phyloP scores from a whole-genome alignment of 116 monocot species.

The Zostera marina region DNA sequence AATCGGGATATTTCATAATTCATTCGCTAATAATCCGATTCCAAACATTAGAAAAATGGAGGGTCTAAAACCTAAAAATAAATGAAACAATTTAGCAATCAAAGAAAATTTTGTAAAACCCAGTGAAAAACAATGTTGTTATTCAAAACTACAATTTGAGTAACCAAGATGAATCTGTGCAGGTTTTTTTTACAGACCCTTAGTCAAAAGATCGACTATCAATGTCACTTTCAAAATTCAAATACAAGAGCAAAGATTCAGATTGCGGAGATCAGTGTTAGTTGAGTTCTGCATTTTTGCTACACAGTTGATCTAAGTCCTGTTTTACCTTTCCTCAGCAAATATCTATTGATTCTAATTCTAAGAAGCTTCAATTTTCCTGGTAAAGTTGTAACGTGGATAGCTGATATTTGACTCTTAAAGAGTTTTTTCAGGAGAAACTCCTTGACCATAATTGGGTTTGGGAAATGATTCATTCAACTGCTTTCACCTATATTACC shows the following conservation, averaged over 20 bases:
- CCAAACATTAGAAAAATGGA: no score
- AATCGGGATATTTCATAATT: no score
- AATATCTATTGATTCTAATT: conserved; percentile 7
- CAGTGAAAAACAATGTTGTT: conserved; percentile 3
- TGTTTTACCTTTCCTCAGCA: conserved; percentile 20
- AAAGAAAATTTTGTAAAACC: background rate
- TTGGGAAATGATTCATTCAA: background rate
- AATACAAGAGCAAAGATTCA: conserved; percentile 49
- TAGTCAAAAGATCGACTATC: conserved; percentile 46
- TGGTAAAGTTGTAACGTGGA: conserved; percentile 36
- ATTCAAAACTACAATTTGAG: conserved; percentile 13
- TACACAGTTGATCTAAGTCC: conserved; percentile 17
- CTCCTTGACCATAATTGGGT: background rate
- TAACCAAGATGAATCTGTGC: conserved; percentile 74
- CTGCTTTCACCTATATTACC: background rate
- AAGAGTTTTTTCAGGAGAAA: conserved; percentile 5
- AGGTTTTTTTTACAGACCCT: conserved; percentile 64
- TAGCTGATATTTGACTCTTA: conserved; percentile 16
- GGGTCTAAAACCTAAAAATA: background rate
- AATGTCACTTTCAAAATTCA: conserved; percentile 21
- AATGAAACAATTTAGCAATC: no score
- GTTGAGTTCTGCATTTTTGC: conserved; percentile 20
- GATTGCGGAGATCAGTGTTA: conserved; percentile 32
- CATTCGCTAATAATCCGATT: no score
- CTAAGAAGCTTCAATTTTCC: conserved; percentile 23